Evolutionary conservation across 2,329 filamentous ascomycete genomes (phyloP), one percentile per base, ranked within the genome.

Genomic region (Cercospora canescens): DNA sequence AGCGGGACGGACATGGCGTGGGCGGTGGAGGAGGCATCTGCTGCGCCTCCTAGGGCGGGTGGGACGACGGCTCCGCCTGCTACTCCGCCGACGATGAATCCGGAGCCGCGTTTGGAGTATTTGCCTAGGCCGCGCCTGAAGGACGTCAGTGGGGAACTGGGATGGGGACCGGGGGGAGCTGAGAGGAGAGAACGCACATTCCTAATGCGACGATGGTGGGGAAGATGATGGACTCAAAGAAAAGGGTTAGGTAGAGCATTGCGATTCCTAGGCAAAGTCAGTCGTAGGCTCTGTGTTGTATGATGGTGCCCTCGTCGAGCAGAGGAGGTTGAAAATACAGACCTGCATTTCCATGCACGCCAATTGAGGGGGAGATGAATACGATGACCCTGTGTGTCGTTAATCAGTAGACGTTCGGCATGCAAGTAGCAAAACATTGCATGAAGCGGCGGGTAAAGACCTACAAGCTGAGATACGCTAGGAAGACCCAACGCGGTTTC

Each of bases 151-250:
- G 8, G 32, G 4, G 4, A 11, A 12, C 14, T 35, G 32, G 32
- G 32, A 35, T 35, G 32, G 32, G n/a, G n/a, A n/a, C n/a, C n/a
- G n/a, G n/a, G n/a, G 32, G 14, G 32, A 12, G 9, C 9, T 5
- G 32, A 8, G 41, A 48, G 21, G 41, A 48, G 41, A 16, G 14
- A 48, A 48, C 41, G 3, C 41, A 48, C 66, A 96, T 88, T 3
- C 90, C 91, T 12, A 95, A 85, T 3, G 91, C 88, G 71, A 93
- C 93, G 66, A 95, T 89, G 1, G 94, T 88, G 0, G 93, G 93
- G 83, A 92, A 96, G 71, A 92, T 87, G 60, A 93, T 92, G 0
- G 89, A 91, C 94, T 71, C 92, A 74, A 91, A 92, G 78, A 96
- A 92, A 70, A 92, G 89, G 69, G 91, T 90, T 32, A 75, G 21